Evolutionary conservation across 2,329 filamentous ascomycete genomes (phyloP), one percentile per base, ranked within the genome.

Genomic region (Clonostachys chloroleuca): DNA sequence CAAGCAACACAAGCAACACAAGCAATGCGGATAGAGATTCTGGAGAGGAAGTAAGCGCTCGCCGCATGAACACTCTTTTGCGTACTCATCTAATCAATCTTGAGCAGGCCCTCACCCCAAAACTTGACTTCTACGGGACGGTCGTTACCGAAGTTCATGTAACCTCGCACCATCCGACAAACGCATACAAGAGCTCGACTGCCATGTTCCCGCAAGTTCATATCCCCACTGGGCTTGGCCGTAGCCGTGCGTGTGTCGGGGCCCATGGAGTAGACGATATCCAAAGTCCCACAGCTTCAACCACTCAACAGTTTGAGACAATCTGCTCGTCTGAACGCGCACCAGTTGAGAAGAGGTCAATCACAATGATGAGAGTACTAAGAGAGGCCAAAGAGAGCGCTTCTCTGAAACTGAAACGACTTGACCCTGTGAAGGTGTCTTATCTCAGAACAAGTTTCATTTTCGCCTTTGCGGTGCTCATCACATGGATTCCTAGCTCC

Each of bases 401-500:
- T 2, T 64, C 61, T 0, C 42, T 59, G 36, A 66, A 61, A 42
- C 57, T 66, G 34, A 61, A 56, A 47, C 53, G 58, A 18, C 57
- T 68, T 50, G 79, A 82, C 57, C 77, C 78, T 0, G 69, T 82
- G 46, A 82, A 82, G 62, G 70, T 81, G 48, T 75, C 78, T 6
- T 83, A 82, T 53, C 66, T 82, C 33, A 74, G 78, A 13, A 82
- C 78, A 3, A 81, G 77, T 18, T 81, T 81, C 60, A 76, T 83
- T 10, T 82, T 82, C 47, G 78, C 75, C 24, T 73, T 82, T 51
- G 77, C 77, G 3, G 75, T 82, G 18, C 64, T 82, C 18, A 74
- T 83, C 17, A 82, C 79, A 2, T 82, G 79, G 79, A 81, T 78
- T 3, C 79, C 79, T 2, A 87, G 83, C 49, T 87, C 83, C 18